Conservation (phyloP, 2,329 filamentous ascomycete species). For the Fusarium odoratissimum region DNA sequence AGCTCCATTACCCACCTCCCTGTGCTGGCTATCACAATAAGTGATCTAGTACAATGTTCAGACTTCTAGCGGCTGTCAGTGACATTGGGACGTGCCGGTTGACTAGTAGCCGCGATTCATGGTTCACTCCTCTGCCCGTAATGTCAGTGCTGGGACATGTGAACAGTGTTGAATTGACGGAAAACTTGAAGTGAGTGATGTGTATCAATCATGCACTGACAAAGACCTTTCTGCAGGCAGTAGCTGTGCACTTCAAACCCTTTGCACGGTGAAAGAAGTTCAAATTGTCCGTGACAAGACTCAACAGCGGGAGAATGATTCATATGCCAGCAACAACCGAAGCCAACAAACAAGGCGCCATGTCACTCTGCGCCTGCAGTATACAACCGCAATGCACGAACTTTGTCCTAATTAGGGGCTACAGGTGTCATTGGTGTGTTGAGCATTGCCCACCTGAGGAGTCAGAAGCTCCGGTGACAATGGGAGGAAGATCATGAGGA, state of each 20-base stretch:
- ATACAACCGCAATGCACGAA: neutral
- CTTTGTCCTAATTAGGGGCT: neutral
- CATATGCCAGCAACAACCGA: no score
- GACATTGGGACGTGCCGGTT: fast-evolving
- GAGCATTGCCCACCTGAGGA: neutral
- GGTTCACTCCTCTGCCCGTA: no score
- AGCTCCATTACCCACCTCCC: neutral
- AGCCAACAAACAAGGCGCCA: fast-evolving
- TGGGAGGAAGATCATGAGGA: no score
- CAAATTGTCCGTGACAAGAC: fast-evolving
- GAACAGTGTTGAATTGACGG: fast-evolving
- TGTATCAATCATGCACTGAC: fast-evolving
- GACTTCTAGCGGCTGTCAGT: fast-evolving
- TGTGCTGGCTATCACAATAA: fast-evolving
- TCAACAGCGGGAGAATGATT: fast-evolving
- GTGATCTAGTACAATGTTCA: fast-evolving
- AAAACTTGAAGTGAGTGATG: fast-evolving
- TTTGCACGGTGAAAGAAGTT: neutral
- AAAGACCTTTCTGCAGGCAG: fast-evolving
- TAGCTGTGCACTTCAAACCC: fast-evolving
- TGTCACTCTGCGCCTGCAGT: neutral
- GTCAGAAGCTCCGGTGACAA: fast-evolving
- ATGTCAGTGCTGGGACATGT: neutral
- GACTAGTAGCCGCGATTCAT: fast-evolving
- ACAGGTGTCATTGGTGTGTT: neutral